A percentile compares a stretch with the other conserved stretches of the same genome.
Conservation (phyloP, 257 asterid species). For the Fraxinus pennsylvanica region DNA sequence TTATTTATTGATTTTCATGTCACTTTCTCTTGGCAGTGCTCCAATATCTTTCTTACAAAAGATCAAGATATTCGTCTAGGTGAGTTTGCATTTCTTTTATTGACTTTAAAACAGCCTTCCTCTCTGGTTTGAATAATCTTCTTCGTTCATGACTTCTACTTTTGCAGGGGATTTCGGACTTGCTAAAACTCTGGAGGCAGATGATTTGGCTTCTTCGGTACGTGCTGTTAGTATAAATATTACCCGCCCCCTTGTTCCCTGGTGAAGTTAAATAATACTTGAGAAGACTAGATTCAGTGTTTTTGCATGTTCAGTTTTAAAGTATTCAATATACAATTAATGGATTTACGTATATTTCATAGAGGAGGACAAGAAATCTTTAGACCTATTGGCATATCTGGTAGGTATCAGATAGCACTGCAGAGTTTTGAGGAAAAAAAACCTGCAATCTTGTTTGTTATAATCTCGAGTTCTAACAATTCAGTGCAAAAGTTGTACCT, state of each 20-base stretch:
- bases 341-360: neutral
- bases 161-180: slow-evolving; percentile 96
- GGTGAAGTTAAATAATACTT: neutral
- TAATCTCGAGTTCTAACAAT: neutral
- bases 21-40: slow-evolving; percentile 65
- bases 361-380: neutral
- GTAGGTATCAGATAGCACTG: neutral
- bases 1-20: slow-evolving; percentile 23
- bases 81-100: slow-evolving; percentile 38
- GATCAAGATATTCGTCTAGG: slow-evolving; percentile 95
- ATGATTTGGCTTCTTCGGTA: slow-evolving; percentile 99
- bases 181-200: slow-evolving; percentile 94
- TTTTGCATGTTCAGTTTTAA: slow-evolving; percentile 10
- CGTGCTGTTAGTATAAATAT: slow-evolving; percentile 33
- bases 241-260: slow-evolving; percentile 12
- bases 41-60: slow-evolving; percentile 94
- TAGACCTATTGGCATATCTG: neutral
- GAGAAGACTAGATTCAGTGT: neutral
- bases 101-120: slow-evolving; percentile 17
- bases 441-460: neutral
- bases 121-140: slow-evolving; percentile 12
- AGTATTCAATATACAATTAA: neutral
- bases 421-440: neutral
- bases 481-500: neutral
- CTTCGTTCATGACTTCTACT: slow-evolving; percentile 15